phyloP scores from a whole-genome alignment of 192 early-diverging fungal species.

The Coemansia sp. region DNA sequence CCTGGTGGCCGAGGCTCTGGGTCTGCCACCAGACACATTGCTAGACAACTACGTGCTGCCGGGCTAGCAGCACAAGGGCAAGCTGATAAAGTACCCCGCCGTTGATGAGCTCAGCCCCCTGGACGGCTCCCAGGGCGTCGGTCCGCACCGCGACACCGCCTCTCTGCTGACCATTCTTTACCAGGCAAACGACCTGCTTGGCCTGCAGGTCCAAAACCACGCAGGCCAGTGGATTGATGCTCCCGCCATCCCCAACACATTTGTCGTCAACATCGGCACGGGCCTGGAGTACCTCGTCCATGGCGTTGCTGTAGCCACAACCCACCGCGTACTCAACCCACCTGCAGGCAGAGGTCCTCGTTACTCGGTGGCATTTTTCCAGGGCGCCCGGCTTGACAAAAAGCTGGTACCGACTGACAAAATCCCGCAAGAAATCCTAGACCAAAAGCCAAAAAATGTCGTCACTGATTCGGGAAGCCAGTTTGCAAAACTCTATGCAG shows the following conservation, averaged over 20 bases:
- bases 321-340: constrained; percentile 58
- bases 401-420: constrained; percentile 31
- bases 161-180: constrained; percentile 53
- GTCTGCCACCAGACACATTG: constrained; percentile 33
- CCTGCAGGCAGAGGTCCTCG: constrained; percentile 43
- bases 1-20: constrained; percentile 52
- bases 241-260: constrained; percentile 52
- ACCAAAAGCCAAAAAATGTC: constrained; percentile 5
- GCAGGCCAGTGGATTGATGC: constrained; percentile 62
- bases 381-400: constrained; percentile 42
- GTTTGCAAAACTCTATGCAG: constrained; percentile 9
- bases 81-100: constrained; percentile 32
- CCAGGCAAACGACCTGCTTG: constrained; percentile 56
- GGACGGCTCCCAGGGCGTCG: constrained; percentile 43
- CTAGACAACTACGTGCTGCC: constrained; percentile 8
- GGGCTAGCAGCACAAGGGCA: constrained; percentile 12
- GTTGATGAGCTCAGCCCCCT: constrained; percentile 12
- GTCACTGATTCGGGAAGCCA: constrained; percentile 42
- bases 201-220: constrained; percentile 62
- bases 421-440: constrained; percentile 16
- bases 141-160: constrained; percentile 49
- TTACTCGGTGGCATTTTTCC: constrained; percentile 58
- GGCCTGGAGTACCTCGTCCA: constrained; percentile 55
- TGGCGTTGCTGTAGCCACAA: constrained; percentile 52
- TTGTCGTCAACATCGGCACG: constrained; percentile 68